These are phyloP conservation scores for Elsinoe arachidis DNA, from an alignment of 2,329 filamentous ascomycete genomes.

Conservation along the genomic window DNA sequence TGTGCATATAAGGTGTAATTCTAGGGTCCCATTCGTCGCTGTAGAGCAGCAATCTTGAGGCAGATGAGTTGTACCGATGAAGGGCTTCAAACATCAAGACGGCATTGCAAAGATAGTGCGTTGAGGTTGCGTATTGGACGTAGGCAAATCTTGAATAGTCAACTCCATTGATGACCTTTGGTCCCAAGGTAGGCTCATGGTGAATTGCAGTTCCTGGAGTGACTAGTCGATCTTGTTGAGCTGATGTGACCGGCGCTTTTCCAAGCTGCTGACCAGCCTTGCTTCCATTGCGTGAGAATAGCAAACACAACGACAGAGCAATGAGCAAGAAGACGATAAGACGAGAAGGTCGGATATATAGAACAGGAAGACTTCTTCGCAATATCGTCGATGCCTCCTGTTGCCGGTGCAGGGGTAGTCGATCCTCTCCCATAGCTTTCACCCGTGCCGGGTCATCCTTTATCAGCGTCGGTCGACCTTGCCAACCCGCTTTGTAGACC, in stretches of 20 bases:
- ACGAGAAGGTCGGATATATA: background rate
- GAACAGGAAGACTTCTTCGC: background rate
- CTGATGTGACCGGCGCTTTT: no score
- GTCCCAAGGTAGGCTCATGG: background rate
- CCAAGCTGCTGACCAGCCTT: no score
- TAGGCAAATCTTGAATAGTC: conserved; percentile 37
- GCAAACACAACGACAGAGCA: no score
- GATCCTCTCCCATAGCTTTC: no score
- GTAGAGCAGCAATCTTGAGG: conserved; percentile 39
- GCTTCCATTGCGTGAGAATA: no score
- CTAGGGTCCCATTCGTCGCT: conserved; percentile 29
- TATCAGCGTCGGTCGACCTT: no score
- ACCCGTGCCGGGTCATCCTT: no score
- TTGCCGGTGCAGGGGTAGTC: background rate
- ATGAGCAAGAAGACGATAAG: background rate
- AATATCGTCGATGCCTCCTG: background rate
- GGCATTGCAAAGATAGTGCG: conserved; percentile 36
- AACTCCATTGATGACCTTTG: conserved; percentile 17
- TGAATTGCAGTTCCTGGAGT: background rate
- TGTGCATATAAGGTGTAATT: background rate
- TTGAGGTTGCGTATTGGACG: conserved; percentile 37
- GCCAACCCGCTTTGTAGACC: no score
- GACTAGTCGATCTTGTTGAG: background rate
- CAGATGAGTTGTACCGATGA: conserved; percentile 33
- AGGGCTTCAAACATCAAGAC: conserved; percentile 39